Conservation (phyloP, 1,284 basidiomycete species). For the Inonotus obliquus region DNA sequence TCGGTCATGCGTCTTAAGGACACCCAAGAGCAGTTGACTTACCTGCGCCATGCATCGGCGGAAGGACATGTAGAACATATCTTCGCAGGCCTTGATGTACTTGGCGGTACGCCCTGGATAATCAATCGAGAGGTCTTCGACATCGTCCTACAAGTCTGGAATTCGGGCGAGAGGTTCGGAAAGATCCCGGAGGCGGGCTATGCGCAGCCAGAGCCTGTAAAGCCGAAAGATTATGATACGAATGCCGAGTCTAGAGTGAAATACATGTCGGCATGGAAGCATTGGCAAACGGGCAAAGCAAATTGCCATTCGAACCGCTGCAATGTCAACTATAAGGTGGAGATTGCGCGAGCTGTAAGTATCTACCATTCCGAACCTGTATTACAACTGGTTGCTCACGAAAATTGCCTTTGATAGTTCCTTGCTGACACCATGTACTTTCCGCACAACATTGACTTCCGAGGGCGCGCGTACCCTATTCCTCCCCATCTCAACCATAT, state of each 20-base stretch:
- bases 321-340: slow-evolving; percentile 95
- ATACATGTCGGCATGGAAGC: slow-evolving; percentile 59
- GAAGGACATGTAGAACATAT: slow-evolving; percentile 81
- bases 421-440: slow-evolving; percentile 86
- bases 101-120: slow-evolving; percentile 89
- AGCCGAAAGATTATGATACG: slow-evolving; percentile 56
- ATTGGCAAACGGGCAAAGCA: slow-evolving; percentile 59
- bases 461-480: slow-evolving; percentile 95
- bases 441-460: slow-evolving; percentile 98
- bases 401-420: slow-evolving; percentile 48
- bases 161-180: slow-evolving; percentile 67
- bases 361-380: slow-evolving; percentile 4
- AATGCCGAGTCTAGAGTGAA: slow-evolving; percentile 64
- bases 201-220: slow-evolving; percentile 60
- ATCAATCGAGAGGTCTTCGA: slow-evolving; percentile 80
- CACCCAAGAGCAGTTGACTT: slow-evolving; percentile 79
- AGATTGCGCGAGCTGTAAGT: slow-evolving; percentile 88
- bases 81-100: slow-evolving; percentile 85
- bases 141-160: slow-evolving; percentile 79
- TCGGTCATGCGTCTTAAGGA: slow-evolving; percentile 92
- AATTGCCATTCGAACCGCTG: slow-evolving; percentile 90
- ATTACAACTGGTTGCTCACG: slow-evolving; percentile 12
- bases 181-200: slow-evolving; percentile 72
- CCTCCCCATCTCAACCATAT: slow-evolving; percentile 96
- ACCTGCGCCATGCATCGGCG: slow-evolving; percentile 74